Percentiles rank a stretch among this genome's conserved stretches.
phyloP scores from a whole-genome alignment of 345 rosid species.

The Populus tremula region DNA sequence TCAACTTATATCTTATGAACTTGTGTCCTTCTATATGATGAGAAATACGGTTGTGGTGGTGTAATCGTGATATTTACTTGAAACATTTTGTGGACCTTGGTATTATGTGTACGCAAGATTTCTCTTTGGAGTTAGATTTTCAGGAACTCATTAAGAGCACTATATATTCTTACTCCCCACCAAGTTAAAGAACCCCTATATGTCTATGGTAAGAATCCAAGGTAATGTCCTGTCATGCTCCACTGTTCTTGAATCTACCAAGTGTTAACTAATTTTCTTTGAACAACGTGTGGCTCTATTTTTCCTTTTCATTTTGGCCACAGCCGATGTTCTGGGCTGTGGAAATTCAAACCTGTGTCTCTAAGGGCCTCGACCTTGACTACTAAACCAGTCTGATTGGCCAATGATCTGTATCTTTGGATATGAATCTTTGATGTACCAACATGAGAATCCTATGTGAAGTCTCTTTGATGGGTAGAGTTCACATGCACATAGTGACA shows the following conservation, averaged over 20 bases:
- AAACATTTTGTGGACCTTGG: neutral
- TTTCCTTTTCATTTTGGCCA: too few relatives aligned
- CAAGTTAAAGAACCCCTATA: too few relatives aligned
- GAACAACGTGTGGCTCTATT: too few relatives aligned
- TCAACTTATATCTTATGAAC: neutral
- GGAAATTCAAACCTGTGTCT: too few relatives aligned
- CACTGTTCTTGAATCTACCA: neutral
- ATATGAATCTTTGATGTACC: neutral
- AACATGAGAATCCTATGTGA: neutral
- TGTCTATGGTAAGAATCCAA: neutral
- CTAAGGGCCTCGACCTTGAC: too few relatives aligned
- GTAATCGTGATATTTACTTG: neutral
- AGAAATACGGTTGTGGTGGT: neutral
- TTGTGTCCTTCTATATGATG: neutral
- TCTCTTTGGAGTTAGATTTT: neutral
- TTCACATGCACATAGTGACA: too few relatives aligned
- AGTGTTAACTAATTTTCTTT: too few relatives aligned
- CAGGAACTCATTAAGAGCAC: neutral
- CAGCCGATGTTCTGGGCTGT: too few relatives aligned
- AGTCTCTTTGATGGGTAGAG: too few relatives aligned
- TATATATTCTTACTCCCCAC: neutral
- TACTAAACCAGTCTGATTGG: too few relatives aligned
- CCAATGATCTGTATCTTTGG: neutral
- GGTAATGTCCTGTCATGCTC: neutral
- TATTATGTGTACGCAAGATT: neutral